Conservation (phyloP, 768 basidiomycete species). For the Podaxis carcinomalis region DNA sequence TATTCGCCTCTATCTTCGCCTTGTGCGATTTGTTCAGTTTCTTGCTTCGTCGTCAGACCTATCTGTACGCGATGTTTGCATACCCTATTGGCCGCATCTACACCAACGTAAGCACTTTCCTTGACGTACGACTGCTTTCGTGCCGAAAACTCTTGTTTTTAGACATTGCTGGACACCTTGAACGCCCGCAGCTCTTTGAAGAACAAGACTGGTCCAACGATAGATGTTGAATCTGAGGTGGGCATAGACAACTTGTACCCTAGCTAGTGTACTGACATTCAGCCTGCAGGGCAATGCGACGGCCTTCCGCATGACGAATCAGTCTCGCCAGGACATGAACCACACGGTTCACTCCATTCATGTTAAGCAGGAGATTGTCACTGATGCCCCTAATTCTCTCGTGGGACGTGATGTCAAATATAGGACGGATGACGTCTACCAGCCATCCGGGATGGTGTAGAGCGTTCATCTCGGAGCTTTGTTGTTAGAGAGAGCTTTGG, state of each 20-base stretch:
- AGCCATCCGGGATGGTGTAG: background rate
- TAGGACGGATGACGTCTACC: slow-evolving; percentile 14
- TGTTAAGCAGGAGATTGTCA: slow-evolving; percentile 26
- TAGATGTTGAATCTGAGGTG: slow-evolving; percentile 26
- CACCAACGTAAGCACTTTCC: slow-evolving; percentile 36
- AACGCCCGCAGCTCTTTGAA: slow-evolving; percentile 21
- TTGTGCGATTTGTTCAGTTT: slow-evolving; percentile 44
- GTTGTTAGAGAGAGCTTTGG: background rate
- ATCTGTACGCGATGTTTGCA: slow-evolving; percentile 31
- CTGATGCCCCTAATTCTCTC: slow-evolving; percentile 14
- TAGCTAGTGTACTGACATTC: background rate
- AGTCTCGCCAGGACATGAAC: slow-evolving; percentile 16
- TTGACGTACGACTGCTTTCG: slow-evolving; percentile 8
- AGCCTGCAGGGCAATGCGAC: slow-evolving; percentile 7
- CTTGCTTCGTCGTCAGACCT: slow-evolving; percentile 30
- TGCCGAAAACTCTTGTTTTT: background rate
- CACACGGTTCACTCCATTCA: slow-evolving; percentile 22
- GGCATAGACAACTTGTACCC: background rate
- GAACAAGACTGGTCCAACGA: slow-evolving; percentile 19
- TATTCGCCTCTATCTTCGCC: slow-evolving; percentile 49
- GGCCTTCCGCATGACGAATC: slow-evolving; percentile 25
- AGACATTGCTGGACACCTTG: slow-evolving; percentile 42
- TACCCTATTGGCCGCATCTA: slow-evolving; percentile 38
- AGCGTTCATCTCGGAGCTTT: background rate
- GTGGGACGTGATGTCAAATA: slow-evolving; percentile 18